Evolutionary conservation across 305 asterid genomes (phyloP).

Genomic region (Ajuga reptans): DNA sequence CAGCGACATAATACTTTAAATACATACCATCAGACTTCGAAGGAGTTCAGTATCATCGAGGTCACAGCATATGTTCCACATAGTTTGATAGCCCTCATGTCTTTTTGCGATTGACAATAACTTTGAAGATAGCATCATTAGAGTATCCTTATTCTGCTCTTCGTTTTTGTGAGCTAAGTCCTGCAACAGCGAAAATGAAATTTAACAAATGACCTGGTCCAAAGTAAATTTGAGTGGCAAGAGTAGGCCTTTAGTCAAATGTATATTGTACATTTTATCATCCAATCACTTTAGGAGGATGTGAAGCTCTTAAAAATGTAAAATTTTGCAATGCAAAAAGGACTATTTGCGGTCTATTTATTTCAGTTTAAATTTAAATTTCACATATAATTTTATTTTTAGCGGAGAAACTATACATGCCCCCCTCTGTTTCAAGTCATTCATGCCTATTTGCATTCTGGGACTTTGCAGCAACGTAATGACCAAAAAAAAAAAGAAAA

Average conservation of each 20-base stretch:
- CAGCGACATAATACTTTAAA: conserved; percentile 8
- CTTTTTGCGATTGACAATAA: conserved; percentile 72
- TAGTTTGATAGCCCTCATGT: conserved; percentile 75
- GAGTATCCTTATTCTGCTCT: conserved; percentile 44
- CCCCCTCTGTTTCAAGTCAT: not conserved
- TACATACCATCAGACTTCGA: conserved; percentile 67
- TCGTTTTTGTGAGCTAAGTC: conserved; percentile 35
- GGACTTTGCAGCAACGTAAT: not conserved
- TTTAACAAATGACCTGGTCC: conserved; percentile 13
- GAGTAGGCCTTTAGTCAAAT: not conserved
- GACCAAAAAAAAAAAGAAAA: not conserved
- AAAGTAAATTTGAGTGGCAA: conserved; percentile 3
- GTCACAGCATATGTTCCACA: conserved; percentile 77
- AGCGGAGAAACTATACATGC: conserved; percentile 1
- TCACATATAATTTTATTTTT: not conserved
- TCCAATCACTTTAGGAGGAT: conserved; percentile 1
- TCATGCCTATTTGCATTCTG: not conserved
- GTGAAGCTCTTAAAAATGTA: conserved; percentile 8
- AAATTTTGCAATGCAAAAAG: not conserved
- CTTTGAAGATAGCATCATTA: conserved; percentile 52
- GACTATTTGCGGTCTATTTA: not conserved
- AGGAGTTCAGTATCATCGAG: conserved; percentile 72
- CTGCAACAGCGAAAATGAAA: conserved; percentile 39
- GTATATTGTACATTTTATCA: not conserved
- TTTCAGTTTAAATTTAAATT: not conserved